phyloP scores from a whole-genome alignment of 2,329 filamentous ascomycete genomes.

The Alternaria arbusti region DNA sequence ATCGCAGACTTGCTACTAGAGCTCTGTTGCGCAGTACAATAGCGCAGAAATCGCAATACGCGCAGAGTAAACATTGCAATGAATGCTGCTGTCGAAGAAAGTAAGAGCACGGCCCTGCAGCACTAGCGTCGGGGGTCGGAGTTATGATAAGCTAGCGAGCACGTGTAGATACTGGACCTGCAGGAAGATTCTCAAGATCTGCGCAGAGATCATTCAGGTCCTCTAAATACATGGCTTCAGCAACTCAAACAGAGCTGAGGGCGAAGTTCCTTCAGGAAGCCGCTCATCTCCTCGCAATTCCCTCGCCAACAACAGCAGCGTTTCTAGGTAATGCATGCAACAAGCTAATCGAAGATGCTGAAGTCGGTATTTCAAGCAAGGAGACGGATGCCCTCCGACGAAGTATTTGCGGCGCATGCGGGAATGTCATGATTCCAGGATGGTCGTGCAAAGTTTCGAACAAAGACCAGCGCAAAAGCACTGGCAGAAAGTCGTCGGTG shows the following conservation, averaged over 20 bases:
- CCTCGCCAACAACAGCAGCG: conserved; percentile 44
- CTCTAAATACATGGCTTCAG: conserved; percentile 25
- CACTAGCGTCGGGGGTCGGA: conserved; percentile 35
- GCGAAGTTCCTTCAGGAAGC: conserved; percentile 45
- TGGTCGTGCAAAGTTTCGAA: conserved; percentile 39
- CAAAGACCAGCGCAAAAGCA: conserved; percentile 6
- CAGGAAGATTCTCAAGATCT: conserved; percentile 16
- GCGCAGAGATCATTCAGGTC: conserved; percentile 8
- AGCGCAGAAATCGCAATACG: conserved; percentile 3
- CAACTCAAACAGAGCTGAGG: conserved; percentile 25
- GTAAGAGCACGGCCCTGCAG: conserved; percentile 17
- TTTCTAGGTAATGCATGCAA: conserved; percentile 38
- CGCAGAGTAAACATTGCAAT: neutral
- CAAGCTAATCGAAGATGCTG: conserved; percentile 36
- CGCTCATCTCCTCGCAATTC: conserved; percentile 37
- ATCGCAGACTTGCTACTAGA: neutral
- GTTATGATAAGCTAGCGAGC: conserved; percentile 17
- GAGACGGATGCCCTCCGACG: conserved; percentile 39
- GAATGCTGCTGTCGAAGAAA: conserved; percentile 9
- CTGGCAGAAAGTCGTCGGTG: conserved; percentile 10
- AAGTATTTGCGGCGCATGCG: conserved; percentile 47
- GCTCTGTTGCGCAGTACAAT: neutral
- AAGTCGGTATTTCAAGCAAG: conserved; percentile 32
- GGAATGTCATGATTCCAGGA: conserved; percentile 46
- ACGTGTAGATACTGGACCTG: conserved; percentile 11